These are phyloP conservation scores for Physcomitrellopsis africana DNA, from an alignment of 225 moss, liverwort and hornwort genomes.

Conservation along the genomic window DNA sequence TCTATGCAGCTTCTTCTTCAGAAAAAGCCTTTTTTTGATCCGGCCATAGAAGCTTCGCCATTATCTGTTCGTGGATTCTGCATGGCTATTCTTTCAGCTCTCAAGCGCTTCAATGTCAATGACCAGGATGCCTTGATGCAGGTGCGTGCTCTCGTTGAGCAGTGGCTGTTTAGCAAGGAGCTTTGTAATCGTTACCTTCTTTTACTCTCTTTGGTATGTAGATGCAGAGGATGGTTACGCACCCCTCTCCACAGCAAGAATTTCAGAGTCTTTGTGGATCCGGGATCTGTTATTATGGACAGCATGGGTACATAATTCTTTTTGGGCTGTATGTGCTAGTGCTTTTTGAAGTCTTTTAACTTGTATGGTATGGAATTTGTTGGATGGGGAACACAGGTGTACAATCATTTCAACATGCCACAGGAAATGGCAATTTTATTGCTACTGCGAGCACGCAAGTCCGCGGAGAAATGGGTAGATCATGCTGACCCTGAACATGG, in stretches of 20 bases:
- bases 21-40: conserved; percentile 75
- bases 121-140: conserved; percentile 88
- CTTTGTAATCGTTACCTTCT: conserved; percentile 15
- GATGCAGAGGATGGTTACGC: too few relatives aligned
- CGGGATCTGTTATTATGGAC: conserved; percentile 4
- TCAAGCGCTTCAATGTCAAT: conserved; percentile 84
- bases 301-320: neutral
- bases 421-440: conserved; percentile 89
- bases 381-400: conserved; percentile 55
- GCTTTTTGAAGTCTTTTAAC: neutral
- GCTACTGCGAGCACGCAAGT: conserved; percentile 65
- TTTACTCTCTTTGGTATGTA: neutral
- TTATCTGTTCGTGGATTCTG: conserved; percentile 82
- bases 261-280: neutral
- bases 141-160: conserved; percentile 39
- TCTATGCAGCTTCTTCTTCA: conserved; percentile 86
- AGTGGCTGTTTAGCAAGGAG: neutral
- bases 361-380: neutral
- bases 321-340: neutral
- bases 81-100: conserved; percentile 94
- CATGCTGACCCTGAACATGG: conserved; percentile 74
- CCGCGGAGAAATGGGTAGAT: conserved; percentile 64
- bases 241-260: too few relatives aligned
- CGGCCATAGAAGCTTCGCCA: conserved; percentile 72
- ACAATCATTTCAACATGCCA: conserved; percentile 89